Conservation (phyloP, 768 basidiomycete genomes). For the Tephrocybe sp. region DNA sequence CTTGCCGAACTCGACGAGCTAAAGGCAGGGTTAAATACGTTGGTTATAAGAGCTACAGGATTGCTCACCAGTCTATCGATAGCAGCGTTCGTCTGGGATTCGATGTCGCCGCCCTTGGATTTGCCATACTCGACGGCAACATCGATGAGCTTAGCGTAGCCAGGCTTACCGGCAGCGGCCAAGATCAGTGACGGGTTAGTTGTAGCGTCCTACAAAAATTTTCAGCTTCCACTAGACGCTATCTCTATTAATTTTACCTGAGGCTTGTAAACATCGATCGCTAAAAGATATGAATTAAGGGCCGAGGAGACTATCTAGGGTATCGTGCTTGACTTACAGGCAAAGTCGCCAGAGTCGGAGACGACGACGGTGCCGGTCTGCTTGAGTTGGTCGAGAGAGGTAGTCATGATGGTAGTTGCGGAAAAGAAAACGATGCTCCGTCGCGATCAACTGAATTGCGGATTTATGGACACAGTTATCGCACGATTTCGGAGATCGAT, state of each 20-base stretch:
- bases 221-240: background rate
- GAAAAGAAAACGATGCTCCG: conserved; percentile 6
- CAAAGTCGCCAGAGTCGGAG: conserved; percentile 97
- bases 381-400: conserved; percentile 82
- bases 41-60: background rate
- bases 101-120: conserved; percentile 75
- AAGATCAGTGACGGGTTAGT: conserved; percentile 97
- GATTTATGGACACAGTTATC: conserved; percentile 13
- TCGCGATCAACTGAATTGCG: background rate
- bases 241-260: conserved; percentile 46
- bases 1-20: conserved; percentile 98
- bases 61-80: conserved; percentile 81
- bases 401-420: conserved; percentile 60
- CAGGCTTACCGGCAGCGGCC: conserved; percentile 87
- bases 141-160: conserved; percentile 82
- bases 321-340: conserved; percentile 47
- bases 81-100: conserved; percentile 75
- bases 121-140: conserved; percentile 74
- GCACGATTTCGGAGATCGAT: conserved; percentile 13
- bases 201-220: conserved; percentile 76
- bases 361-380: conserved; percentile 94
- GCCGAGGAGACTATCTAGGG: conserved; percentile 14
- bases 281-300: conserved; percentile 36
- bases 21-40: conserved; percentile 7
- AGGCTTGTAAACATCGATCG: conserved; percentile 96